A percentile compares a stretch with the other conserved stretches of the same genome.
Conservation (phyloP, 371 early-diverging fungal genomes). For the Mortierella sp. region DNA sequence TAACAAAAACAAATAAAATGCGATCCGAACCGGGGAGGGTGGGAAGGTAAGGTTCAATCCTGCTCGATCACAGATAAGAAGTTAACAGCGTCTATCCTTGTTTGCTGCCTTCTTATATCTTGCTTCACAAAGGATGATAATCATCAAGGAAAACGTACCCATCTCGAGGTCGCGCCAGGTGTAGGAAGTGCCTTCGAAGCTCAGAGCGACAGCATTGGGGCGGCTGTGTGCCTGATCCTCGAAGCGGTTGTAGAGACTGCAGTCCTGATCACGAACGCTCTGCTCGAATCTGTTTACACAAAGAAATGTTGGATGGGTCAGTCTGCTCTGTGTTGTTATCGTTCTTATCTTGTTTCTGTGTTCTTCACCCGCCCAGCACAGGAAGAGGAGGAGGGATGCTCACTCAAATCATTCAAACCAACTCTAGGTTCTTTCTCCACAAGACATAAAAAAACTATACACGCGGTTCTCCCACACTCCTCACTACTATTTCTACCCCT, state of each 20-base stretch:
- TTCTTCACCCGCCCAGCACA: too few relatives aligned
- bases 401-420: neutral
- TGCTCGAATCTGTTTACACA: conserved; percentile 15
- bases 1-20: neutral
- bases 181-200: conserved; percentile 42
- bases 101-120: neutral
- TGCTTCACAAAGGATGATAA: neutral
- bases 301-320: neutral
- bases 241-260: conserved; percentile 46
- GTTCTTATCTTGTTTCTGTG: neutral
- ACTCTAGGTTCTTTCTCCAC: neutral
- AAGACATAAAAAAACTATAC: neutral
- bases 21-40: conserved; percentile 16
- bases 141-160: conserved; percentile 8
- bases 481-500: neutral
- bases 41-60: neutral
- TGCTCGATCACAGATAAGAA: neutral
- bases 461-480: neutral
- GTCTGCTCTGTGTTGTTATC: too few relatives aligned
- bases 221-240: conserved; percentile 29
- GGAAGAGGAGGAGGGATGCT: too few relatives aligned
- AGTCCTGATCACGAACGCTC: conserved; percentile 4
- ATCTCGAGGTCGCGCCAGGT: conserved; percentile 53
- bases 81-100: neutral
- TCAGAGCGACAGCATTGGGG: conserved; percentile 31